Evolutionary conservation across 1,139 yeast species (phyloP).

Genomic region (Pichia sp.): DNA sequence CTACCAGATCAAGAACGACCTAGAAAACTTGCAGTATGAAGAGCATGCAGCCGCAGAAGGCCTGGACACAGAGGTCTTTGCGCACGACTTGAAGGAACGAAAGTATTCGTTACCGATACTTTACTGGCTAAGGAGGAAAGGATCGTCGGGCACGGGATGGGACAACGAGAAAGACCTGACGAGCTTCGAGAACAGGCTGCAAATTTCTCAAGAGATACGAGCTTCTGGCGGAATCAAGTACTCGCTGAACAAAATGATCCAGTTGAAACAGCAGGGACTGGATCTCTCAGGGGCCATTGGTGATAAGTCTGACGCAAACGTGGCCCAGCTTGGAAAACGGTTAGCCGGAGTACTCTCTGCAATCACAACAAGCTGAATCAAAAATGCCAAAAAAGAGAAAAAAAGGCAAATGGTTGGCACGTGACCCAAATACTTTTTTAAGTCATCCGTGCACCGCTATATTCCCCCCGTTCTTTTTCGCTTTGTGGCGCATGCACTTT

Average conservation of each 20-base stretch:
- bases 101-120: conserved; percentile 75
- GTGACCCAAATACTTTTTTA: no score
- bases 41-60: conserved; percentile 65
- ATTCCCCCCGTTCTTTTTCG: neutral
- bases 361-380: neutral
- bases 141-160: neutral
- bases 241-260: neutral
- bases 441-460: neutral
- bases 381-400: no score
- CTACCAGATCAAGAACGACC: conserved; percentile 83
- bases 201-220: neutral
- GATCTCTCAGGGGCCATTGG: neutral
- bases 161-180: neutral
- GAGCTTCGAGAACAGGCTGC: neutral
- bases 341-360: neutral
- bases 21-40: conserved; percentile 23
- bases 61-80: conserved; percentile 27
- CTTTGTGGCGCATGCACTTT: neutral
- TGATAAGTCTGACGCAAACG: neutral
- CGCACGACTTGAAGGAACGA: conserved; percentile 88
- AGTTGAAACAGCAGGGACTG: neutral
- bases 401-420: no score
- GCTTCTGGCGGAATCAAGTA: neutral
- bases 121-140: conserved; percentile 4
- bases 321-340: neutral